Evolutionary conservation across 1,139 yeast species (phyloP).

Genomic region (Keqinozyma sinolaborantium): DNA sequence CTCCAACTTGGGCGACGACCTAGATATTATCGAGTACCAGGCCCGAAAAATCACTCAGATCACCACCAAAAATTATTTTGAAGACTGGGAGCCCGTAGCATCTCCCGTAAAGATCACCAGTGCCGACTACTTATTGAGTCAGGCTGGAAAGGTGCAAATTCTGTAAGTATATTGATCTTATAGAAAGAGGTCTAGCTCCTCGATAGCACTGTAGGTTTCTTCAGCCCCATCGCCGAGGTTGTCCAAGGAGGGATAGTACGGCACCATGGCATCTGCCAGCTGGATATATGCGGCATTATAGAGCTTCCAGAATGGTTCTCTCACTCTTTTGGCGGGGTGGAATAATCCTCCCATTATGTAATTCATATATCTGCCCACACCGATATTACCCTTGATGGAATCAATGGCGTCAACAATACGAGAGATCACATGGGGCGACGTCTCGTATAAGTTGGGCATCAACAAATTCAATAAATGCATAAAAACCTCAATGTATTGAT

Average conservation of each 20-base stretch:
- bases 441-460: conserved; percentile 83
- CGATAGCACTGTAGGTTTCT: conserved; percentile 20
- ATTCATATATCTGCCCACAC: conserved; percentile 70
- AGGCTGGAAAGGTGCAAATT: not conserved
- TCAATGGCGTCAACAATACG: conserved; percentile 82
- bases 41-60: conserved; percentile 47
- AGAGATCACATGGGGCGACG: conserved; percentile 90
- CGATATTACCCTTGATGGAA: conserved; percentile 68
- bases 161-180: conserved; percentile 7
- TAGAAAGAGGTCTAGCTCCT: conserved; percentile 35
- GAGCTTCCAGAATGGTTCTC: conserved; percentile 81
- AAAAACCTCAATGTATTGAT: conserved; percentile 60
- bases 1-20: conserved; percentile 21
- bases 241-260: conserved; percentile 68
- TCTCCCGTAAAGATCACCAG: not conserved
- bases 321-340: conserved; percentile 89
- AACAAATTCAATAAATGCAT: conserved; percentile 72
- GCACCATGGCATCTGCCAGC: conserved; percentile 73
- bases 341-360: conserved; percentile 87
- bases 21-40: conserved; percentile 50
- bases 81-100: conserved; percentile 24
- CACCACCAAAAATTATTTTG: conserved; percentile 36
- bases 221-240: conserved; percentile 14
- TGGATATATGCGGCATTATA: conserved; percentile 77
- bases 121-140: conserved; percentile 5